A percentile compares a stretch with the other conserved stretches of the same genome.
These are phyloP conservation scores for Lolium rigidum DNA, from an alignment of 176 grass and related monocot species.

Conservation along the genomic window DNA sequence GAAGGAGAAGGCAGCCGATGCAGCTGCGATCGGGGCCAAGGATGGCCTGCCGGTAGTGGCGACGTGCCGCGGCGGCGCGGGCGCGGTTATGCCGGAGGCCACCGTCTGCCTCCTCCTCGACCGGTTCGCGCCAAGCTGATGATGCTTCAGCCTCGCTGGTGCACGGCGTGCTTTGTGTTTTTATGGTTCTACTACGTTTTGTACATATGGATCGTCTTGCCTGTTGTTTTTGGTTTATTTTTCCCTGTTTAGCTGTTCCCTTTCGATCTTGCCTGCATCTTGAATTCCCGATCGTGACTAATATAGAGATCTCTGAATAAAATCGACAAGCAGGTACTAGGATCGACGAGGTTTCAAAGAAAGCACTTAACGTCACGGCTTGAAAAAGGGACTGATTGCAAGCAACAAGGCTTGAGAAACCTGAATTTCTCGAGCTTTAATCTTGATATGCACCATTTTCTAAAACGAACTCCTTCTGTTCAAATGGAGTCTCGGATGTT, in stretches of 20 bases:
- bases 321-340: neutral
- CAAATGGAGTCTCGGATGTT: neutral
- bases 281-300: neutral
- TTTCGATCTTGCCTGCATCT: neutral
- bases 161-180: neutral
- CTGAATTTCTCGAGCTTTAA: neutral
- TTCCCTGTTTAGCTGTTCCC: neutral
- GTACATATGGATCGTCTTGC: neutral
- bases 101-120: conserved; percentile 59
- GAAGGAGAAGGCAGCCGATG: neutral
- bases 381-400: neutral
- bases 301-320: neutral
- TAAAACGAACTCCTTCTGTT: neutral
- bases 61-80: neutral
- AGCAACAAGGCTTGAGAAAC: neutral
- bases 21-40: neutral
- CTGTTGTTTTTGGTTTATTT: neutral
- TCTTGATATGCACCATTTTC: too few species aligned
- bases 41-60: neutral
- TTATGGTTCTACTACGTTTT: neutral
- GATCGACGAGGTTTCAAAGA: neutral
- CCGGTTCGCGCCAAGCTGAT: conserved; percentile 59
- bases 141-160: conserved; percentile 2
- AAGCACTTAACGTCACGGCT: neutral
- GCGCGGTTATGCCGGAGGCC: conserved; percentile 40